These are phyloP conservation scores for Myriangium duriaei DNA, from an alignment of 2,329 filamentous ascomycete species.

Conservation along the genomic window DNA sequence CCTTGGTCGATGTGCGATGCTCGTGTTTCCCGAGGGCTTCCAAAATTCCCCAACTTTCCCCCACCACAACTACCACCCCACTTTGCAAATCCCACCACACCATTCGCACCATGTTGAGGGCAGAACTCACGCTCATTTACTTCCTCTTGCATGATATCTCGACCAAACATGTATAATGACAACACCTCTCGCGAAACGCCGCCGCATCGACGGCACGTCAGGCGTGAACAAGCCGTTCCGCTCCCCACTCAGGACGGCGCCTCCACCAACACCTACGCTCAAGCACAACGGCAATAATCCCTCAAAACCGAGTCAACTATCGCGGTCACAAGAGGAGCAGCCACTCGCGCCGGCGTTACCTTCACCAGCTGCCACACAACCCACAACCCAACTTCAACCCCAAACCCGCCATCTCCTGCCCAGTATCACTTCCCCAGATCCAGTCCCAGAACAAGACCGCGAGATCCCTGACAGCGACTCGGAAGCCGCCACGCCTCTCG, in stretches of 20 bases:
- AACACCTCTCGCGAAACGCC: slow-evolving; percentile 43
- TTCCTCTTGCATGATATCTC: background rate
- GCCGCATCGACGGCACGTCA: slow-evolving; percentile 44
- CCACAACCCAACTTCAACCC: too few species aligned
- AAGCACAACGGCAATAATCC: too few species aligned
- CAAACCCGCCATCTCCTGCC: background rate
- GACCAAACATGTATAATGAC: slow-evolving; percentile 4
- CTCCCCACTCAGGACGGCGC: slow-evolving; percentile 47
- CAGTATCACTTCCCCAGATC: background rate
- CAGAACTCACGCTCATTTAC: background rate
- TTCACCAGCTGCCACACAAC: too few species aligned
- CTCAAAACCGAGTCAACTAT: background rate
- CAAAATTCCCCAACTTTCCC: background rate
- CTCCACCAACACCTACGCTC: slow-evolving; percentile 10
- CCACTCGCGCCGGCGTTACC: too few species aligned
- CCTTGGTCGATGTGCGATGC: too few species aligned
- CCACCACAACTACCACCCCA: background rate
- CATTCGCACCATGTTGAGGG: too few species aligned
- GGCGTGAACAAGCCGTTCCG: slow-evolving; percentile 59
- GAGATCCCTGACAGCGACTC: background rate
- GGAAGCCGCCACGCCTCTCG: slow-evolving; percentile 5
- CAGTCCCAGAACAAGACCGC: background rate
- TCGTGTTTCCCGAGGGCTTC: too few species aligned
- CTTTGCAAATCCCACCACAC: background rate
- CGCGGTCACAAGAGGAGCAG: background rate